Base-by-base conservation (phyloP, 148 eudicot species). In the Hydrangea macrophylla region DNA sequence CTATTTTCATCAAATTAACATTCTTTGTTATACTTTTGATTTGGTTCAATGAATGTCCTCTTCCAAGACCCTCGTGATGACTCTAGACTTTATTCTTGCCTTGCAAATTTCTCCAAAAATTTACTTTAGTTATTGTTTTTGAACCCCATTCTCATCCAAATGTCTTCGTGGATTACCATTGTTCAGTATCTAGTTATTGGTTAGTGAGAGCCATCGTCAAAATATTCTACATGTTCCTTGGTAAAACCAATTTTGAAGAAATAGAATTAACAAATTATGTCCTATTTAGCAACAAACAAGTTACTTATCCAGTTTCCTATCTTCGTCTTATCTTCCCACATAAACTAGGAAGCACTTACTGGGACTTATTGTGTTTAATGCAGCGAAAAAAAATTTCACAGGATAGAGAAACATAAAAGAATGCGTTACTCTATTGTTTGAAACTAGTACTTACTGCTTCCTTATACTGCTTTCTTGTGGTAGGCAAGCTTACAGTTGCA, bases 401-500 rank as follows among this genome's bases (percentile, higher is more conserved):
- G n/a, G n/a, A n/a, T n/a, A n/a, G 8, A 4, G 39, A 35, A 8
- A 64, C 23, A 4, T 26, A 45, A 13, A 51, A 17, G n/a, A 11
- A 39, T 25, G 17, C 23, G 31, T 26, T 54, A 28, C 60, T 54
- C 24, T 32, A 9, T 6, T 55, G 27, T 3, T 35, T 7, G 37
- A 40, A 15, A 39, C 11, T 26, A 17, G 20, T 40, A 56, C 65
- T 32, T 62, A 25, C 26, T 60, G 58, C 56, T 27, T 65, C 67
- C 25, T 50, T 61, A 71, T 66, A 67, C 45, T 35, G 55, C 24
- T 72, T 40, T 75, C 28, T 64, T 68, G 31, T 71, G 70, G 71
- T 73, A 89, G 96, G 98, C 67, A 89, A 85, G 67, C 98, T 96
- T 51, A 75, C 61, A 66, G 91, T 92, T 40, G 62, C 87, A 65